A percentile compares a stretch with the other conserved stretches of the same genome.
phyloP scores from a whole-genome alignment of 176 grass and related monocot genomes.

The Triticum urartu region DNA sequence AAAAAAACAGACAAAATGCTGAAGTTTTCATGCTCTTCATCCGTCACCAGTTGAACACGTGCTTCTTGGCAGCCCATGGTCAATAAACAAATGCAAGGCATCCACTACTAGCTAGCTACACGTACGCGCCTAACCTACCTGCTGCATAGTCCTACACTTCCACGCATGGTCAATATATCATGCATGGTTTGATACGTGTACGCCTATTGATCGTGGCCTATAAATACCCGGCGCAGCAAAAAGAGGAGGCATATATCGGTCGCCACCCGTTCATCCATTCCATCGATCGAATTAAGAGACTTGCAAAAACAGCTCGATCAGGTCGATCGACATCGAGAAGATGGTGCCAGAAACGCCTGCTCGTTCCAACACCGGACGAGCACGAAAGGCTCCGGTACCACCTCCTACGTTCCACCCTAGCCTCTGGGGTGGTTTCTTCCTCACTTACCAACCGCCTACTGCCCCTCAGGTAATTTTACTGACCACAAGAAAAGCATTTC shows the following conservation, averaged over 20 bases:
- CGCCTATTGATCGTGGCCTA: background rate
- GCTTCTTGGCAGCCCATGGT: background rate
- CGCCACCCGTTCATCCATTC: background rate
- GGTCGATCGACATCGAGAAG: background rate
- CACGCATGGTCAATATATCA: background rate
- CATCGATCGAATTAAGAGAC: background rate
- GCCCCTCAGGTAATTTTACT: conserved; percentile 16
- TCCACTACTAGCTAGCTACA: background rate
- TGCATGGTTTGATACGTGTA: background rate
- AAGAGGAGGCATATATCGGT: background rate
- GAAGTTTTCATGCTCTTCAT: background rate
- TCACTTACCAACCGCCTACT: conserved; percentile 8
- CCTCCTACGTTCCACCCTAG: conserved; percentile 20
- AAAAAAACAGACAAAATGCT: too few relatives aligned
- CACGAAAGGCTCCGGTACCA: background rate
- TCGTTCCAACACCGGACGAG: background rate
- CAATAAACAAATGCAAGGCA: background rate
- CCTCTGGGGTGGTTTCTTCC: conserved; percentile 45
- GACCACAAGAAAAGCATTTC: too few relatives aligned
- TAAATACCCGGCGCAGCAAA: background rate
- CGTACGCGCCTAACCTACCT: background rate
- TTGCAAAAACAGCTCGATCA: background rate
- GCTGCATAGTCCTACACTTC: background rate
- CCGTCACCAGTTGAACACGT: background rate
- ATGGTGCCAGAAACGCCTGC: background rate